Conservation (phyloP, 2,329 filamentous ascomycete species). For the Chrysosporium keratinophilum region DNA sequence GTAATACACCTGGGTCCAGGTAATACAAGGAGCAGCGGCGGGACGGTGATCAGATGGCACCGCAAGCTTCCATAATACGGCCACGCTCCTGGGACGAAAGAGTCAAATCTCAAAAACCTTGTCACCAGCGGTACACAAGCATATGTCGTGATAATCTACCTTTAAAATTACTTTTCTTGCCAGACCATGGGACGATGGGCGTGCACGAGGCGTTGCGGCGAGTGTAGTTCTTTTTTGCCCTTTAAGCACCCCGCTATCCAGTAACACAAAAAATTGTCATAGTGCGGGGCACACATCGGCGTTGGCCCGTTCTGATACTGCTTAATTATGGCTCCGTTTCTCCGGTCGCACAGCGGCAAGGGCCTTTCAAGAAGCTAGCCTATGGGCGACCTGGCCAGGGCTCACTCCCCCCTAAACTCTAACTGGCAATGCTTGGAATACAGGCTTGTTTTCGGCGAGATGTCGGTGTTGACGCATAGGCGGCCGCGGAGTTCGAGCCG, state of each 20-base stretch:
- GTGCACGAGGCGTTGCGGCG: neutral
- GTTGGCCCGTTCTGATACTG: neutral
- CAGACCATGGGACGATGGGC: neutral
- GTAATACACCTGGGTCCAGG: too few species aligned
- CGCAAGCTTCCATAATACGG: neutral
- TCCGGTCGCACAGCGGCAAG: neutral
- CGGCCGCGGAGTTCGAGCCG: neutral
- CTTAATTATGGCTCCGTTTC: slow-evolving; percentile 5
- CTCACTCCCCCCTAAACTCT: neutral
- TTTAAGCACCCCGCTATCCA: slow-evolving; percentile 4
- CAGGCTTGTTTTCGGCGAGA: neutral
- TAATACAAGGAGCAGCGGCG: neutral
- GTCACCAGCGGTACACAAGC: too few species aligned
- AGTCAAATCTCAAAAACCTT: too few species aligned
- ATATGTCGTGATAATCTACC: neutral
- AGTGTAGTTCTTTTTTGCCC: neutral
- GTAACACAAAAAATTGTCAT: neutral
- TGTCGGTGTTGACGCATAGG: neutral
- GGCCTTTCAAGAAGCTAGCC: neutral
- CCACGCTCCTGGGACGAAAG: neutral
- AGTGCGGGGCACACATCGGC: slow-evolving; percentile 5
- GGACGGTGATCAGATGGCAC: neutral
- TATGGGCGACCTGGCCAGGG: neutral
- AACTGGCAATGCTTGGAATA: neutral
- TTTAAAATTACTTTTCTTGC: neutral